Conservation (phyloP, 2,329 filamentous ascomycete genomes). For the Verticillium tricorpus region DNA sequence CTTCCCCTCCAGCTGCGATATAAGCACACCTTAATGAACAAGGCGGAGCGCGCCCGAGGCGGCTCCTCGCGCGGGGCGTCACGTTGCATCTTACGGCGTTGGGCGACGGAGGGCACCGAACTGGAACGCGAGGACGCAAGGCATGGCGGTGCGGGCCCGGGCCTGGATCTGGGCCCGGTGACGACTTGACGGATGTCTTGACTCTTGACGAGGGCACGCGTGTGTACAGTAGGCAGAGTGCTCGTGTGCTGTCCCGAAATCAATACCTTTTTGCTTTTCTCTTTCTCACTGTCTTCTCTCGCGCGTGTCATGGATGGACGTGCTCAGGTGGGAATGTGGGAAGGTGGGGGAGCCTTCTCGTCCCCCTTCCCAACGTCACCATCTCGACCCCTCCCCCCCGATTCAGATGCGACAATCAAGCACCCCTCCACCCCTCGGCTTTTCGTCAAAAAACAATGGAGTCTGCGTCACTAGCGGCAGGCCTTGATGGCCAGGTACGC, state of each 20-base stretch:
- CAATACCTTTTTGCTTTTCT: not conserved
- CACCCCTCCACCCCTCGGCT: not conserved
- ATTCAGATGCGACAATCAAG: not conserved
- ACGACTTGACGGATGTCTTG: not conserved
- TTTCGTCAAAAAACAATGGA: not conserved
- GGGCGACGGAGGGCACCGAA: not conserved
- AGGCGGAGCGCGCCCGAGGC: not conserved
- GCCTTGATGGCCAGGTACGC: not conserved
- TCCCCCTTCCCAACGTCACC: not conserved
- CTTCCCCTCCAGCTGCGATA: too few species aligned
- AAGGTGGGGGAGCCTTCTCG: not conserved
- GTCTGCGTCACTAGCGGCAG: not conserved
- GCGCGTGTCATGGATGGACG: not conserved
- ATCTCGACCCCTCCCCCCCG: not conserved
- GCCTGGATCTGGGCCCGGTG: not conserved
- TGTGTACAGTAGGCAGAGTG: not conserved
- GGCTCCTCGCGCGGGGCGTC: not conserved
- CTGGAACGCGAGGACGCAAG: too few species aligned
- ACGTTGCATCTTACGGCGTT: not conserved
- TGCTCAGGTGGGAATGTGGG: not conserved
- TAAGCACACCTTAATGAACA: constrained; percentile 3
- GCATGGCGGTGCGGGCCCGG: too few species aligned
- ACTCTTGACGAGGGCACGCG: not conserved
- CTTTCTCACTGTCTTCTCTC: not conserved
- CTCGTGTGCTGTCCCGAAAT: not conserved